Evolutionary conservation across 2,329 filamentous ascomycete genomes (phyloP), one percentile per base, ranked within the genome.

Genomic region (Helminthosporium solani): DNA sequence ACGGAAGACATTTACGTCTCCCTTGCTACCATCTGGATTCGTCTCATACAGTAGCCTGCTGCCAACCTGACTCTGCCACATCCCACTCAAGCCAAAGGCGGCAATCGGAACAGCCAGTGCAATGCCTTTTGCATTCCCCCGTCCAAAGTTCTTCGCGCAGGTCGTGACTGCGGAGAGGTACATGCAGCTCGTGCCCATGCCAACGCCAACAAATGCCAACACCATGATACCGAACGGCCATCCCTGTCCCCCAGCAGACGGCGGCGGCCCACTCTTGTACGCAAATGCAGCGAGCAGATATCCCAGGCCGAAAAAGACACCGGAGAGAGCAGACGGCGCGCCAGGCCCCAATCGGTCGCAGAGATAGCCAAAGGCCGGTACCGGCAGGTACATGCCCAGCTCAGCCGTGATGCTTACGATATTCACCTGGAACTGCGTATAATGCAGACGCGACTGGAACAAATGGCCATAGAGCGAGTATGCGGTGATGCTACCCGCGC

Each of bases 121-220:
- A 40, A 99, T 74, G 0, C 94, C 94, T 61, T 92, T 87, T 63
- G 95, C 86, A 63, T 86, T 88, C 3, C 90, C 90, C 50, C 87
- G 84, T 39, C 91, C 91, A 72, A 97, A 99, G 73, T 97, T 99
- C 82, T 99, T 99, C 28, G 94, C 94, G 64, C 90, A 96, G 0
- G 92, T 95, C 6, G 92, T 92, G n/a, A 99, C 86, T 2, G 90
- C 86, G 40, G 85, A 82, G 45, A 97, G 78, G 70, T 97, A 99
- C 83, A 97, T 90, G 68, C 83, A 83, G 54, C 87, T 88, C 0
- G 92, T 96, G 4, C 84, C 92, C 52, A 86, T 80, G 1, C 94
- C 94, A 47, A 99, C 84, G 41, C 81, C 80, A 37, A 91, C 78
- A 68, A 97, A 99, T 1, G 90, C 86, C 44, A 89, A 66, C 5